Evolutionary conservation across 2,329 filamentous ascomycete species (phyloP), one percentile per base, ranked within the genome.

Genomic region (Colletotrichum sp.): DNA sequence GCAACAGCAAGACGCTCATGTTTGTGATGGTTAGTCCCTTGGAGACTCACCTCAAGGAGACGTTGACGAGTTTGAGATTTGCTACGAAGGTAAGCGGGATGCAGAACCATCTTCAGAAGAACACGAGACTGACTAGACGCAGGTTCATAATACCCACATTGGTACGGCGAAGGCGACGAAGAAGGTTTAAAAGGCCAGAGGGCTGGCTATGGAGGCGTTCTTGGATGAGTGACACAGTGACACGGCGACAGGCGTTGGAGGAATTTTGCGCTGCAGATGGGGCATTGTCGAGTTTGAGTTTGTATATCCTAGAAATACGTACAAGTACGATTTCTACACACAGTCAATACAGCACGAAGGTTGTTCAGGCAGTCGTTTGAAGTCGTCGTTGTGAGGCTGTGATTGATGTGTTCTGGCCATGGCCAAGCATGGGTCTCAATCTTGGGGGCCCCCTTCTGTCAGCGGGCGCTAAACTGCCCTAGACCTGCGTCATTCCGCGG

Each of bases 1-100:
- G 97, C 18, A 98, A 98, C 84, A 97, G 94, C 80, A 98, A 98
- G 87, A 99, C 97, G 1, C 93, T 99, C 81, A 99, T 99, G 97
- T 98, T 99, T 84, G 95, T 99, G 83, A 99, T 99, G 96, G 95
- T 98, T 72, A 97, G 94, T 80, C 97, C 97, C 39, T 88, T 99
- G 75, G 95, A 98, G 87, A 94, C 93, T 8, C 97, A 99, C 87
- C 88, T 98, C 78, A 94, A 94, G 81, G 97, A 99, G 89, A 98
- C 96, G 5, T 88, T 98, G 83, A 98, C 96, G 60, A 98, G 96
- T 89, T 89, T 99, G 85, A 94, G 97, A 81, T 99, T 99, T 85
- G 97, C 97, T 18, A 98, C 95, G 39, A 99, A 98, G 90, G 96
- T 96, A 85, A 82, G 87, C 82, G 13, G 34, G 15, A n/a, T n/a